Evolutionary conservation across 2,329 filamentous ascomycete genomes (phyloP).

Genomic region (Myriosclerotinia curreyana): DNA sequence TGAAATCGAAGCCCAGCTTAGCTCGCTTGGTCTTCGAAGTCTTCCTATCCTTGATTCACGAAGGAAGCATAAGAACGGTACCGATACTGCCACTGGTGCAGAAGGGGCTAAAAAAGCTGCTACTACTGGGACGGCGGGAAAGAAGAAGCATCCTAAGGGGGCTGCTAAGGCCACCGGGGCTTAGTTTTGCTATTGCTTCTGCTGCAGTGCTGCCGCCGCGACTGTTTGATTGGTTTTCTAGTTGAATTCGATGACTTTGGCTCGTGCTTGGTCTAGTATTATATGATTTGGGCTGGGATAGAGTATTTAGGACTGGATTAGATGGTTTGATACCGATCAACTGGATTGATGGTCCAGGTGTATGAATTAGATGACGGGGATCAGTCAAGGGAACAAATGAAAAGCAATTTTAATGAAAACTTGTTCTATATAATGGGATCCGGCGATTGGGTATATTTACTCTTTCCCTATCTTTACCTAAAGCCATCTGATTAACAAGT

Average conservation of each 20-base stretch:
- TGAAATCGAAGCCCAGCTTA: conserved; percentile 14
- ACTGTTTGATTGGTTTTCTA: neutral
- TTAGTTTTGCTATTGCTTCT: neutral
- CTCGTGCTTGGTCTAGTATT: neutral
- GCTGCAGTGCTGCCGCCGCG: neutral
- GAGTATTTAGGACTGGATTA: no score
- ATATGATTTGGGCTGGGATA: neutral
- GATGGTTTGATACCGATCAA: neutral
- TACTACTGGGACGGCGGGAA: neutral
- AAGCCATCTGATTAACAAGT: neutral
- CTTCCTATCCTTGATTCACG: conserved; percentile 26
- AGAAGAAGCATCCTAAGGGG: neutral
- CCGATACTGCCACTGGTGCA: conserved; percentile 14
- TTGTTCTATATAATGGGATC: neutral
- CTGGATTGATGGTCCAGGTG: neutral
- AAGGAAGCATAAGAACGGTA: conserved; percentile 29
- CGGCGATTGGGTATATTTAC: no score
- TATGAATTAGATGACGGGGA: neutral
- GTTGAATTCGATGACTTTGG: neutral
- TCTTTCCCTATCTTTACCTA: no score
- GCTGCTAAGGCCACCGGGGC: neutral
- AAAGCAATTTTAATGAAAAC: neutral
- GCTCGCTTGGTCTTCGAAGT: conserved; percentile 25
- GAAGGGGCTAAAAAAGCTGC: neutral
- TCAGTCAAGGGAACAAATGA: neutral